phyloP scores from a whole-genome alignment of 1,139 yeast genomes.

The Sugiyamaella japonica region DNA sequence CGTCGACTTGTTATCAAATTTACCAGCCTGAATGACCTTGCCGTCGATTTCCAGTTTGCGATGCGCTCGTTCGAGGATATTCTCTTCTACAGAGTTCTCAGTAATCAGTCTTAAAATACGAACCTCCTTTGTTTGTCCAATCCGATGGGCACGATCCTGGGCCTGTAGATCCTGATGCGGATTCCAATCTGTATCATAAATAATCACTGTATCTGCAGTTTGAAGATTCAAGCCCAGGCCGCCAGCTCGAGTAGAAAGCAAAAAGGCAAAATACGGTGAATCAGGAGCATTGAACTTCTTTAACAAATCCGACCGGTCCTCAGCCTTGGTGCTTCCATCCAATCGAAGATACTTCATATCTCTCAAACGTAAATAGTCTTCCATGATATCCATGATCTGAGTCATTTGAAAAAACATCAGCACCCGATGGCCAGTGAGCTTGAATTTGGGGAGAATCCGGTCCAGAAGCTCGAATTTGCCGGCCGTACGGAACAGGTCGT shows the following conservation, averaged over 20 bases:
- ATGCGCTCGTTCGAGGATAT: slow-evolving; percentile 90
- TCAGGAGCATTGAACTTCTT: slow-evolving; percentile 82
- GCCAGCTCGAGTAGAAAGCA: slow-evolving; percentile 95
- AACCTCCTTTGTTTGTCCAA: slow-evolving; percentile 97
- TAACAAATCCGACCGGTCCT: slow-evolving; percentile 84
- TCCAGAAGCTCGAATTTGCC: slow-evolving; percentile 94
- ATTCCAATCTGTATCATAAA: slow-evolving; percentile 98
- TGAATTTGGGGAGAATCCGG: slow-evolving; percentile 83
- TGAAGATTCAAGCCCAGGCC: slow-evolving; percentile 95
- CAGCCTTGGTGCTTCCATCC: slow-evolving; percentile 95
- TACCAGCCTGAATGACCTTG: slow-evolving; percentile 98
- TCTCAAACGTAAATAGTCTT: slow-evolving; percentile 78
- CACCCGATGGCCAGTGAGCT: slow-evolving; percentile 83
- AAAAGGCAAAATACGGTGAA: slow-evolving; percentile 87
- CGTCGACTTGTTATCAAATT: slow-evolving; percentile 94
- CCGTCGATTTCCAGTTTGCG: slow-evolving; percentile 95
- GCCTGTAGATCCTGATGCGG: slow-evolving; percentile 99
- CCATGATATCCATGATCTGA: slow-evolving; percentile 98
- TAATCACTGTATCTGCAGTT: slow-evolving; percentile 96
- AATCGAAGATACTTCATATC: slow-evolving; percentile 80
- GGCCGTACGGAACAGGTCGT: slow-evolving; percentile 77
- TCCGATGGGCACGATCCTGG: slow-evolving; percentile 98
- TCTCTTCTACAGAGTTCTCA: slow-evolving; percentile 93
- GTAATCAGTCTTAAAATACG: slow-evolving; percentile 89
- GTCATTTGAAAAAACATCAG: slow-evolving; percentile 98